Conservation (phyloP, 75 land plant species). For the Azolla pinnata region DNA sequence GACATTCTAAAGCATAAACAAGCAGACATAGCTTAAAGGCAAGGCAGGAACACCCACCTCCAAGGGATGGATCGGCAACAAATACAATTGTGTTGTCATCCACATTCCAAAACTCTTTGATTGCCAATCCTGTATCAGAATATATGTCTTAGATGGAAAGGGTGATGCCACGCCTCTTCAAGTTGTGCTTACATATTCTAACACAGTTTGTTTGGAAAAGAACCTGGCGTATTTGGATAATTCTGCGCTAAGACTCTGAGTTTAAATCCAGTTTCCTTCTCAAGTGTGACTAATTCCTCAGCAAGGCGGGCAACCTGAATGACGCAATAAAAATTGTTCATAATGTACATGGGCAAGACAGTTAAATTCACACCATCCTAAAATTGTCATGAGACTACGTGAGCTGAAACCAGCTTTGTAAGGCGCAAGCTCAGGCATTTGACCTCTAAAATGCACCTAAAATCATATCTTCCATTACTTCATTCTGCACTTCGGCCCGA, state of each 20-base stretch:
- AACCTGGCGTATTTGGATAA: conserved; percentile 92
- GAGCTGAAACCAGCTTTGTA: no score
- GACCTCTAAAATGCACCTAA: no score
- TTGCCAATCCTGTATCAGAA: conserved; percentile 58
- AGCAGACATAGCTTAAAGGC: no score
- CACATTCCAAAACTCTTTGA: conserved; percentile 90
- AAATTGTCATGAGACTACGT: neutral
- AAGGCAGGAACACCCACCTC: conserved; percentile 20
- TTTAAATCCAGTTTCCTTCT: conserved; percentile 69
- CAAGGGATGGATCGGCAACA: conserved; percentile 97
- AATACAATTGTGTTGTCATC: conserved; percentile 96
- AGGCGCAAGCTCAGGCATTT: no score
- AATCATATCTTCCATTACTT: no score
- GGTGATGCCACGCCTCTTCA: no score
- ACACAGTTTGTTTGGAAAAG: neutral
- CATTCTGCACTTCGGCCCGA: no score
- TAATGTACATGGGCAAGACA: neutral
- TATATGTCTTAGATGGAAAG: neutral
- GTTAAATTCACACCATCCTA: neutral
- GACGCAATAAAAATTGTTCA: neutral
- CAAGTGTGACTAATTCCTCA: conserved; percentile 46
- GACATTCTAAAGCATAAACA: no score
- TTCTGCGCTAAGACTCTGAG: conserved; percentile 91
- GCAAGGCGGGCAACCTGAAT: conserved; percentile 57
- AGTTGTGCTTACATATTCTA: neutral